phyloP scores from a whole-genome alignment of 495 filamentous ascomycete genomes.

The Penicillium cosmopolitanum region DNA sequence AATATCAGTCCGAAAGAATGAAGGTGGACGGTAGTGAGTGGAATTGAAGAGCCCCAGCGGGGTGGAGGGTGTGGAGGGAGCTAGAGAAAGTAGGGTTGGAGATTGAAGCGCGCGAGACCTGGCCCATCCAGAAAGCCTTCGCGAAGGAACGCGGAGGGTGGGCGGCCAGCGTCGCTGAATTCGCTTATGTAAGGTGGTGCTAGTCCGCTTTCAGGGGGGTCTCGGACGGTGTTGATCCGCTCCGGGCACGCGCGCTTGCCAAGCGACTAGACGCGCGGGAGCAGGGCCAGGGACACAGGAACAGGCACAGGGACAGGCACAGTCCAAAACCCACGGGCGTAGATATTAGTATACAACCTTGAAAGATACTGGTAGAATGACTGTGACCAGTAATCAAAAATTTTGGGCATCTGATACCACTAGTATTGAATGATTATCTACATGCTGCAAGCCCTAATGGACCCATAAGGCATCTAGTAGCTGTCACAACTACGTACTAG shows the following conservation, averaged over 20 bases:
- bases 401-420: too few relatives aligned
- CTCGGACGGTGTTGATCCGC: constrained; percentile 34
- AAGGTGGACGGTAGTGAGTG: constrained; percentile 64
- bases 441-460: too few relatives aligned
- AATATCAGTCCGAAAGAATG: constrained; percentile 37
- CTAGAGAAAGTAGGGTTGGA: constrained; percentile 46
- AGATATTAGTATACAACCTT: too few relatives aligned
- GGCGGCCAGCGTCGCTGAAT: constrained; percentile 45
- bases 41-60: constrained; percentile 47
- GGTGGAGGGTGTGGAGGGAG: constrained; percentile 35
- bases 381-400: too few relatives aligned
- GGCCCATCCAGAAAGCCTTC: constrained; percentile 37
- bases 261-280: constrained; percentile 14
- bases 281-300: constrained; percentile 2
- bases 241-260: constrained; percentile 19
- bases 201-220: constrained; percentile 45
- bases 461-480: not conserved
- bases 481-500: too few relatives aligned
- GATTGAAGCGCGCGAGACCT: constrained; percentile 42
- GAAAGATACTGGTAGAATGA: too few relatives aligned
- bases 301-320: not conserved
- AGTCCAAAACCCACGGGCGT: too few relatives aligned
- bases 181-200: constrained; percentile 36
- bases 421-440: too few relatives aligned
- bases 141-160: constrained; percentile 31